phyloP scores from a whole-genome alignment of 23 red algal genomes.

The Cyanidioschyzon merolae region DNA sequence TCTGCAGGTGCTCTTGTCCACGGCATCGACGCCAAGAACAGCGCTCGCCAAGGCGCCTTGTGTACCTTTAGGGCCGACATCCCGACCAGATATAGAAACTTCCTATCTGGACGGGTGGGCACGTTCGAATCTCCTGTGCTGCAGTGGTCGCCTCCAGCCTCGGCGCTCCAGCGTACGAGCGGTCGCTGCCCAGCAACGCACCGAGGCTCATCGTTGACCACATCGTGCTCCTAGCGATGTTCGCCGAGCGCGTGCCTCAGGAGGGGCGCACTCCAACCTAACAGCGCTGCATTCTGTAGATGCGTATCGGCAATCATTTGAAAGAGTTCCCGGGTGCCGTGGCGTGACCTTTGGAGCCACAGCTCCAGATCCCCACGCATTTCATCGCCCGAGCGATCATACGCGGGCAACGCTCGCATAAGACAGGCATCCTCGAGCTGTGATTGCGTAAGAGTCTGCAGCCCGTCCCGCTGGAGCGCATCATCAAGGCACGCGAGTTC shows the following conservation, averaged over 20 bases:
- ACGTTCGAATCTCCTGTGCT: too few species aligned
- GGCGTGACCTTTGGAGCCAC: background rate
- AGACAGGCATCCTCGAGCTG: conserved; percentile 10
- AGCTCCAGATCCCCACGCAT: background rate
- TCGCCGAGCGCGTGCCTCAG: background rate
- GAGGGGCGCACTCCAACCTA: background rate
- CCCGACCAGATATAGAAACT: too few species aligned
- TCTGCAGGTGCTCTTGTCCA: too few species aligned
- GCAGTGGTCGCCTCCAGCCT: too few species aligned
- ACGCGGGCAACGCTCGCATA: background rate
- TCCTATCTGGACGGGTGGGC: too few species aligned
- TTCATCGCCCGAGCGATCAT: background rate
- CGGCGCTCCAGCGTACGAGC: too few species aligned
- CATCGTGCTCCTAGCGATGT: too few species aligned
- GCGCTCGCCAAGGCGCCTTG: too few species aligned
- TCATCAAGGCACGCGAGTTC: background rate
- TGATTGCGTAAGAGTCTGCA: background rate
- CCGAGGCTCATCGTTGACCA: too few species aligned
- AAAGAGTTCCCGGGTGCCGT: background rate
- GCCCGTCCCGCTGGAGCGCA: background rate
- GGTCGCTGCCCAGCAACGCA: too few species aligned
- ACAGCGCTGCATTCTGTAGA: background rate
- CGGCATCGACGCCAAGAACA: too few species aligned
- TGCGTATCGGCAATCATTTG: background rate
- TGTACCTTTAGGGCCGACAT: too few species aligned